These are phyloP conservation scores for Emericellopsis terricola DNA, from an alignment of 495 filamentous ascomycete species.

Conservation along the genomic window DNA sequence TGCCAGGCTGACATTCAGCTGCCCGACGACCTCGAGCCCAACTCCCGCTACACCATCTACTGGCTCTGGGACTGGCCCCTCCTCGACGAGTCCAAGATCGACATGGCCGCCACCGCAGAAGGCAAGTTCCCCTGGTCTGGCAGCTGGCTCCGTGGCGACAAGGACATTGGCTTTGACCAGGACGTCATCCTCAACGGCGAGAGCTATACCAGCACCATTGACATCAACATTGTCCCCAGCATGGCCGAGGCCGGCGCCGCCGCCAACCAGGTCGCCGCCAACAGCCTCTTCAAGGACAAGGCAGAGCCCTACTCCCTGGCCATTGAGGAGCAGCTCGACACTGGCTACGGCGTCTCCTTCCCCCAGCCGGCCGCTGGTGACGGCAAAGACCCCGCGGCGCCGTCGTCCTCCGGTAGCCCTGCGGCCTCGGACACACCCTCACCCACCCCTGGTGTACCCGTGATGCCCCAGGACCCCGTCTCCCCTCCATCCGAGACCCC, in stretches of 20 bases:
- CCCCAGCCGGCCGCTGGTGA: neutral
- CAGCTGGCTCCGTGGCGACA: neutral
- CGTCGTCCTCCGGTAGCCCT: conserved; percentile 4
- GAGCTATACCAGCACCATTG: conserved; percentile 2
- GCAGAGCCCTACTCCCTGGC: conserved; percentile 1
- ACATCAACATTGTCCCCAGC: conserved; percentile 2
- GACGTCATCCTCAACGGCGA: conserved; percentile 1
- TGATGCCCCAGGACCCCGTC: too few species aligned
- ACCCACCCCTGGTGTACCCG: neutral
- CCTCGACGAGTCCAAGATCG: conserved; percentile 8
- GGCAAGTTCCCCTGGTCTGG: conserved; percentile 2
- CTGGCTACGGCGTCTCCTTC: conserved; percentile 1
- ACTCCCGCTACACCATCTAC: conserved; percentile 54
- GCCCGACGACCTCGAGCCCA: conserved; percentile 30
- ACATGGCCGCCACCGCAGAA: neutral
- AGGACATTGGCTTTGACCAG: neutral
- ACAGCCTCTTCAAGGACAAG: neutral
- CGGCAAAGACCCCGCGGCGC: too few species aligned
- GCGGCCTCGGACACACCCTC: neutral
- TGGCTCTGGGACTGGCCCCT: conserved; percentile 88
- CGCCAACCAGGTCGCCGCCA: neutral
- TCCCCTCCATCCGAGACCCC: too few species aligned
- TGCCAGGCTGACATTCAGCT: conserved; percentile 67
- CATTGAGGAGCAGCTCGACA: neutral
- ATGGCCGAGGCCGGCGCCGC: neutral